phyloP scores from a whole-genome alignment of 495 filamentous ascomycete genomes.

The Neurospora sp. region DNA sequence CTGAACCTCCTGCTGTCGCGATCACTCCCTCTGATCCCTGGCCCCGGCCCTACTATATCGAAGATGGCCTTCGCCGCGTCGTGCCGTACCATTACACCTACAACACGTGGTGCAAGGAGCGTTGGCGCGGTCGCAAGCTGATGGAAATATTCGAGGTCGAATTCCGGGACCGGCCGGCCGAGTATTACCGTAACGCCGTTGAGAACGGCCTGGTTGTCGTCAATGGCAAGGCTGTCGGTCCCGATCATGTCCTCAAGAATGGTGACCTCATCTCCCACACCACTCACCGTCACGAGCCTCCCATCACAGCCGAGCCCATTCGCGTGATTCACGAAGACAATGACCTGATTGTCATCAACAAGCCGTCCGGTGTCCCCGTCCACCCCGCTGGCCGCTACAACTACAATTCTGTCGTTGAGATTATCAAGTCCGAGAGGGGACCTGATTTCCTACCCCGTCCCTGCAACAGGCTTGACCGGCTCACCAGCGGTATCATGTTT shows the following conservation, averaged over 20 bases:
- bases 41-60: slow-evolving; percentile 67
- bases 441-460: slow-evolving; percentile 63
- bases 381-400: slow-evolving; percentile 92
- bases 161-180: slow-evolving; percentile 74
- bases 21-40: slow-evolving; percentile 52
- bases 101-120: slow-evolving; percentile 84
- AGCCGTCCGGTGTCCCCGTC: slow-evolving; percentile 88
- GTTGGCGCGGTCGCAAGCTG: slow-evolving; percentile 68
- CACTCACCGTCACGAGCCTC: slow-evolving; percentile 90
- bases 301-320: slow-evolving; percentile 70
- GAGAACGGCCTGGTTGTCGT: slow-evolving; percentile 62
- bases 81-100: slow-evolving; percentile 90
- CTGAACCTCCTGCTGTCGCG: slow-evolving; percentile 12
- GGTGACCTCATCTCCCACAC: slow-evolving; percentile 84
- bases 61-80: slow-evolving; percentile 70
- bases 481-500: slow-evolving; percentile 97
- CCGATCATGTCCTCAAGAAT: slow-evolving; percentile 36
- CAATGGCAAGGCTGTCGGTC: slow-evolving; percentile 53
- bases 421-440: slow-evolving; percentile 71
- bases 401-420: slow-evolving; percentile 88
- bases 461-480: slow-evolving; percentile 85
- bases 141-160: slow-evolving; percentile 76
- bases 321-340: slow-evolving; percentile 82
- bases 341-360: slow-evolving; percentile 89
- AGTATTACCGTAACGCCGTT: slow-evolving; percentile 85